Conservation (phyloP, 2,329 filamentous ascomycete species). For the Fusarium miscanthi region DNA sequence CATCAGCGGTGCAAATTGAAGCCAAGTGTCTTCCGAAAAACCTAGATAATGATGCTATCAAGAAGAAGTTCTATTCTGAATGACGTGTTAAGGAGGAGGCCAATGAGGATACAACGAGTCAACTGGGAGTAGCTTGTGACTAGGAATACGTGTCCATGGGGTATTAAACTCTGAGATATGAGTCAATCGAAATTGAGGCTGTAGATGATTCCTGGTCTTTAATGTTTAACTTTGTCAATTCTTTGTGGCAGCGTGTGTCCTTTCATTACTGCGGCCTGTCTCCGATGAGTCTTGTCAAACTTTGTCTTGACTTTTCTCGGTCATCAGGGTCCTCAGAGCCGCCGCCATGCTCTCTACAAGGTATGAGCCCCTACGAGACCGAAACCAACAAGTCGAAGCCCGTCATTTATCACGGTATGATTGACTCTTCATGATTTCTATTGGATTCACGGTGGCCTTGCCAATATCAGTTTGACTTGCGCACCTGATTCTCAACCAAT, state of each 20-base stretch:
- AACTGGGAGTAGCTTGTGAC: background rate
- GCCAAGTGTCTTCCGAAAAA: too few species aligned
- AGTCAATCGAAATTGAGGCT: background rate
- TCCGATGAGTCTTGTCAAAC: background rate
- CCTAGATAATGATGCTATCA: background rate
- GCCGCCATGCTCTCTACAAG: too few species aligned
- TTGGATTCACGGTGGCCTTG: background rate
- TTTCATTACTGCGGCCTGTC: background rate
- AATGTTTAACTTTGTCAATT: background rate
- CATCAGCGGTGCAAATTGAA: background rate
- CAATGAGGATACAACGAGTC: too few species aligned
- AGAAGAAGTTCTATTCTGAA: background rate
- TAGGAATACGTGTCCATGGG: background rate
- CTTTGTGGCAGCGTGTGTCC: too few species aligned
- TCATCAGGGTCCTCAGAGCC: too few species aligned
- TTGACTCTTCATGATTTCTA: background rate
- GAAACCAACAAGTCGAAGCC: too few species aligned
- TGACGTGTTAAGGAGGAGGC: background rate
- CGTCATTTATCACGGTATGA: too few species aligned
- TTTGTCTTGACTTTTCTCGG: background rate
- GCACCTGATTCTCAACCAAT: background rate
- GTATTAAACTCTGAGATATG: background rate
- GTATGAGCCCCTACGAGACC: too few species aligned
- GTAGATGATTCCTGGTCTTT: background rate
- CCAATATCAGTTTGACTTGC: accelerated